These are phyloP conservation scores for Exophiala mesophila DNA, from an alignment of 2,329 filamentous ascomycete genomes.

Conservation along the genomic window DNA sequence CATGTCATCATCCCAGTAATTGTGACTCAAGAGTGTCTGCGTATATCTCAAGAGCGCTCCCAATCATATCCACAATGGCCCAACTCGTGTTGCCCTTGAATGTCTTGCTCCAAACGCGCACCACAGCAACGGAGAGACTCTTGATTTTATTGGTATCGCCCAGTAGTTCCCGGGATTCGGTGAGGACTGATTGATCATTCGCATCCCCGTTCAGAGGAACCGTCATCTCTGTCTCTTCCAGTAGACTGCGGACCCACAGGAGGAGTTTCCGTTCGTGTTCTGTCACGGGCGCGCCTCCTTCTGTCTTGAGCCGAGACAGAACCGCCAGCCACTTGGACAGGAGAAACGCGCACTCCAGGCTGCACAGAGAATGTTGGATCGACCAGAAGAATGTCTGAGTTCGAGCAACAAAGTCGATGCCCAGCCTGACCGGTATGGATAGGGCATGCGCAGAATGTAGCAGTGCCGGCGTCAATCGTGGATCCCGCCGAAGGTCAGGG, in stretches of 20 bases:
- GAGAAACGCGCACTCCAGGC: constrained; percentile 49
- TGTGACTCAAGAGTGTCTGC: constrained; percentile 40
- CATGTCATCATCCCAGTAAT: constrained; percentile 9
- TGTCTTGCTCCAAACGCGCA: constrained; percentile 45
- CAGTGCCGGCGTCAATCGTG: constrained; percentile 46
- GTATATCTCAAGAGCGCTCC: constrained; percentile 43
- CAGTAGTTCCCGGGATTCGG: constrained; percentile 35
- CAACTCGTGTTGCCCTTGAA: constrained; percentile 48
- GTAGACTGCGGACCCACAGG: constrained; percentile 46
- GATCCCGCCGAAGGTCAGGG: constrained; percentile 40
- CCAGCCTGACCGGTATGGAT: constrained; percentile 50
- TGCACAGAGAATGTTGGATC: constrained; percentile 52
- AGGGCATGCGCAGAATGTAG: constrained; percentile 52
- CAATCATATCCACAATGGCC: constrained; percentile 46
- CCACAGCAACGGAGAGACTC: constrained; percentile 45
- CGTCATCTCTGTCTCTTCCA: constrained; percentile 47
- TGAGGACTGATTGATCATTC: constrained; percentile 18
- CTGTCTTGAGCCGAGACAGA: constrained; percentile 38
- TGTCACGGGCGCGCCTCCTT: constrained; percentile 37
- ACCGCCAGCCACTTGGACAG: constrained; percentile 44
- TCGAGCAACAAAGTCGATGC: constrained; percentile 49
- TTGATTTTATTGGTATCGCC: constrained; percentile 41
- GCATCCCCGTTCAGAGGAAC: constrained; percentile 27
- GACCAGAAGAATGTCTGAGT: constrained; percentile 54
- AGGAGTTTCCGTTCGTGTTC: constrained; percentile 45